Conservation (phyloP, 805 yeast species). For the Barnettozyma sucrosica region DNA sequence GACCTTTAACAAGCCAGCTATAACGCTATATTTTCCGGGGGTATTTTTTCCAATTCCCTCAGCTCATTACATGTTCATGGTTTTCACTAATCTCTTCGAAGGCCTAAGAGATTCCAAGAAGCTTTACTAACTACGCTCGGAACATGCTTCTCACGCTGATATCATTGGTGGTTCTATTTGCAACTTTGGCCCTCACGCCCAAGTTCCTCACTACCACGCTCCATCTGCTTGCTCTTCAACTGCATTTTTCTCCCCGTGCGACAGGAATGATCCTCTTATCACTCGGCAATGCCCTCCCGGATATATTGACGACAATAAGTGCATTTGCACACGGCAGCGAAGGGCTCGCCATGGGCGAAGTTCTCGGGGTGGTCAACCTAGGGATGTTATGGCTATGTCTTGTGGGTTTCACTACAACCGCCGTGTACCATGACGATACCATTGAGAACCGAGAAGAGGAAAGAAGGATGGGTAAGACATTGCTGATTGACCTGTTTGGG, state of each 20-base stretch:
- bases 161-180: background rate
- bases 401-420: background rate
- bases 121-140: background rate
- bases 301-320: slow-evolving; percentile 74
- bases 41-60: too few relatives aligned
- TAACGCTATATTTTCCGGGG: background rate
- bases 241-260: slow-evolving; percentile 66
- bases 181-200: slow-evolving; percentile 1
- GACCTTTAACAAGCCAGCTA: background rate
- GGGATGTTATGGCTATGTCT: slow-evolving; percentile 2
- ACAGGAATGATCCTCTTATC: slow-evolving; percentile 87
- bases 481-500: slow-evolving; percentile 56
- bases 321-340: slow-evolving; percentile 72
- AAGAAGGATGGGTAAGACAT: slow-evolving; percentile 39
- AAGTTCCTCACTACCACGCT: background rate
- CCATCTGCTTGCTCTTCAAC: slow-evolving; percentile 42
- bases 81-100: background rate
- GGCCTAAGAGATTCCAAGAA: background rate
- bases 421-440: background rate
- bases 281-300: slow-evolving; percentile 90
- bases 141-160: background rate
- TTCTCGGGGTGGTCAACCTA: slow-evolving; percentile 47
- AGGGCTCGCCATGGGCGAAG: slow-evolving; percentile 80
- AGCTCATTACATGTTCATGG: background rate
- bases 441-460: background rate